Evolutionary conservation across 495 filamentous ascomycete genomes (phyloP).

Genomic region (Bryoglossum gracile): DNA sequence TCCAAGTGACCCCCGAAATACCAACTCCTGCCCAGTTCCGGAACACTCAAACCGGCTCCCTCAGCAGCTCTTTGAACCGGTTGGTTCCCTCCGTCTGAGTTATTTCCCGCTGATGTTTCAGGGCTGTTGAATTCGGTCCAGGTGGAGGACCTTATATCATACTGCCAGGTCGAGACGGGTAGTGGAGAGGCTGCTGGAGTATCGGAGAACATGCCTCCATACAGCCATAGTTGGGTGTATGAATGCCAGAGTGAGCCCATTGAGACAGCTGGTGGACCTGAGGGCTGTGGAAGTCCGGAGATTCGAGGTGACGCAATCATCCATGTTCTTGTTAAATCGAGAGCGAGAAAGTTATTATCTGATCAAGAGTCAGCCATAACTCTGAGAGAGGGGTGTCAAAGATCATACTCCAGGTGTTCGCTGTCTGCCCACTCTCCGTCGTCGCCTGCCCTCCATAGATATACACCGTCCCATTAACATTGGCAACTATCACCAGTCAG

Average conservation of each 20-base stretch:
- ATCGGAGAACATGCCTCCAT: constrained; percentile 65
- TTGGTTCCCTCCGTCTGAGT: constrained; percentile 43
- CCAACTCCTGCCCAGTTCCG: constrained; percentile 59
- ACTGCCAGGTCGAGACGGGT: constrained; percentile 57
- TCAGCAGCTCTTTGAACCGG: constrained; percentile 59
- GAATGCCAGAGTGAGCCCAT: constrained; percentile 69
- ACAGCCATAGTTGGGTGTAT: constrained; percentile 57
- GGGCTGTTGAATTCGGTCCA: constrained; percentile 56
- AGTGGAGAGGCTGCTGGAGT: constrained; percentile 43
- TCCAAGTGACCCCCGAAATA: constrained; percentile 75
- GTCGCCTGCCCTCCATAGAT: constrained; percentile 65
- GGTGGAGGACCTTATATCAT: constrained; percentile 45
- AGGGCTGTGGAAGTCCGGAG: constrained; percentile 52
- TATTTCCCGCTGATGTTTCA: constrained; percentile 48
- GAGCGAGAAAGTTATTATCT: constrained; percentile 63
- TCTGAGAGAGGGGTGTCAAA: not conserved
- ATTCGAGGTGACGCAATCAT: constrained; percentile 55
- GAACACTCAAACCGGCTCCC: constrained; percentile 61
- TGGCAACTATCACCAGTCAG: constrained; percentile 17
- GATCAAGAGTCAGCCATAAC: constrained; percentile 21
- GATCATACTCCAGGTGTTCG: constrained; percentile 57
- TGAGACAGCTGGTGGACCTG: constrained; percentile 60
- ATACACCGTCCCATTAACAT: constrained; percentile 64
- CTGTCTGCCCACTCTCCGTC: constrained; percentile 41
- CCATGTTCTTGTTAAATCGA: constrained; percentile 62